Evolutionary conservation across 2,329 filamentous ascomycete species (phyloP), one percentile per base, ranked within the genome.

Genomic region (Fusarium setosum): DNA sequence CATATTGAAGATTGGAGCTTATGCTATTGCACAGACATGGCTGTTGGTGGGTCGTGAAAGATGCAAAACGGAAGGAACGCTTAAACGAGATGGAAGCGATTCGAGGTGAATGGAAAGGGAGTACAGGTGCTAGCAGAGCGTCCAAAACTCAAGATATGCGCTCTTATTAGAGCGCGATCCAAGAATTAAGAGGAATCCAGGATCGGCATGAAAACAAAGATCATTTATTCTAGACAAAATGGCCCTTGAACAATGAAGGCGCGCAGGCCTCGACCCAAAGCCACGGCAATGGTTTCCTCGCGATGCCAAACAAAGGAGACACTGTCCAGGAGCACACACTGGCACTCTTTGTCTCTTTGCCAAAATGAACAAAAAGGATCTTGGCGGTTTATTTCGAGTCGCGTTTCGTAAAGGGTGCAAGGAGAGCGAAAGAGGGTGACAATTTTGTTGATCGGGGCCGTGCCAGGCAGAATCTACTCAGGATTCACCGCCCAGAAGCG

Each of bases 21-120:
- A 56, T 71, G 37, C 42, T 56, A 60, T 34, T 50, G 42, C 35
- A 35, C 45, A 45, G 13, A 13, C 32, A 31, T 34, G 34, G 21
- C 38, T 15, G 17, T 26, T 13, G 20, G 17, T 35, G 20, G 21
- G 26, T 48, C 18, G 26, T 23, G 31, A 40, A 45, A 6, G 8
- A 31, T 10, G 13, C 29, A n/a, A n/a, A 41, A 32, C 29, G 20
- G 8, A 24, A 40, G 48, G 29, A 26, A 37, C 18, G 23, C 15
- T 34, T 31, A 49, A 15, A 34, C 32, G 29, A 29, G 23, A 31
- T 38, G 40, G 49, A 42, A 42, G 15, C 20, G 26, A 37, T 41
- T 20, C 29, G 17, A 49, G 18, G 12, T 31, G 20, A 44, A 44
- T 13, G 23, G 7, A 26, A 17, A 29, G 15, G 11, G 40, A 15